Evolutionary conservation across 192 early-diverging fungal genomes (phyloP), one percentile per base, ranked within the genome.

Genomic region (Podila verticillata): DNA sequence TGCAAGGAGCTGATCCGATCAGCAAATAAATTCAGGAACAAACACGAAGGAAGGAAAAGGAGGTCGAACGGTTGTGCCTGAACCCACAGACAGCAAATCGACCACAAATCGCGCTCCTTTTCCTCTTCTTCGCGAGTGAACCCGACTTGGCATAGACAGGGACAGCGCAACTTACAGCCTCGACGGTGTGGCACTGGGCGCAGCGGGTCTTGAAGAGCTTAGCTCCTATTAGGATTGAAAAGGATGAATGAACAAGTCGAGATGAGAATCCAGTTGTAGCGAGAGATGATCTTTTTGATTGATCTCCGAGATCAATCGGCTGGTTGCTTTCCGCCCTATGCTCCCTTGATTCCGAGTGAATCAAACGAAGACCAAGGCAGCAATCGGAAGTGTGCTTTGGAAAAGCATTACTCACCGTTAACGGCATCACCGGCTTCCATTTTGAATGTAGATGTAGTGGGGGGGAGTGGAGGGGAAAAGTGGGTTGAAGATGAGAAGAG

Each of bases 121-220:
- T 26, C 51, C 22, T 54, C n/a, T n/a, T 10, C 22, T n/a, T 54
- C 51, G 51, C 17, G 20, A 0, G 44, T 26, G 39, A 15, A 26
- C 31, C 4, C 30, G 34, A 36, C 15, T 34, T 34, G 13, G n/a
- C 20, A 44, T 7, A 17, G 17, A 48, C n/a, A 36, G 22, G n/a
- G 7, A 47, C 12, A 63, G 34, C 39, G 1, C 9, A 47, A 72
- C 75, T 79, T 79, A 79, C 75, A 66, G 69, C 71, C 28, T 99
- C 96, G 32, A 96, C 91, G 72, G 96, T 96, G 91, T 99, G 96
- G 90, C 97, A 99, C 84, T 96, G 96, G 66, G 97, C 96, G 74
- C 97, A 99, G 70, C 97, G 95, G 77, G 97, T 99, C 91, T 99
- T 99, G 93, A 99, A 99, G 75, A 79, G 75, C 69, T 79, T 79